Base-by-base conservation (phyloP, 2,329 filamentous ascomycete species). In the Colletotrichum liriopes region DNA sequence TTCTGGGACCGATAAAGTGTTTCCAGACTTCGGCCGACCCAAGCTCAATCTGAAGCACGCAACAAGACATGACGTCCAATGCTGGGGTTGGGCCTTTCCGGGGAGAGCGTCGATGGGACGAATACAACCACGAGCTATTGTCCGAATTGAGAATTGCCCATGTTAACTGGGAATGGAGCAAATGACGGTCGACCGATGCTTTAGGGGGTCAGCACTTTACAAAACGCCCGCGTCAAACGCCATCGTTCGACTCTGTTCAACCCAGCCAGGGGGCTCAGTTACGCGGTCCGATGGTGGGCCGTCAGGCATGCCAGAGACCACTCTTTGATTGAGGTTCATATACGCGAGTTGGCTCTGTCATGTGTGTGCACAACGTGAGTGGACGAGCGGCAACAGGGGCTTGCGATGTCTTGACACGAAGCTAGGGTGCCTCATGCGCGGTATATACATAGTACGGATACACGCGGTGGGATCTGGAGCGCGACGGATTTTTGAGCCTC, bases 51-150 rank as follows among this genome's bases (percentile, higher is more conserved):
- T 54, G 65, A 65, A n/a, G 70, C 65, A 72, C 11, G 54, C 45
- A 45, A 41, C 54, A 63, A 69, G 69, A 72, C 32, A 65, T 69
- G 65, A 72, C 65, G 58, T 68, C 58, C 29, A 47, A 52, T 45
- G 52, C 51, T 54, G 65, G 52, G 52, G 69, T 69, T 60, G 64
- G 69, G 45, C 45, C 47, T 55, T 59, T 59, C 39, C 6, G 45
- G 39, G 68, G 58, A 35, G 59, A 54, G 60, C 41, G 43, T 52
- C 58, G 65, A 69, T 65, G 59, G 66, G 59, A 63, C 54, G 59
- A 45, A 64, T 49, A 47, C 69, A 45, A 52, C 65, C 61, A 47
- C 45, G 56, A 69, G 47, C 52, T 47, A 61, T 43, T 58, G 20
- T 56, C 29, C 62, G 39, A 26, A 45, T 56, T 37, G 29, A 45